Evolutionary conservation across 2,329 filamentous ascomycete genomes (phyloP), one percentile per base, ranked within the genome.

Genomic region (Microascus cirrosus): DNA sequence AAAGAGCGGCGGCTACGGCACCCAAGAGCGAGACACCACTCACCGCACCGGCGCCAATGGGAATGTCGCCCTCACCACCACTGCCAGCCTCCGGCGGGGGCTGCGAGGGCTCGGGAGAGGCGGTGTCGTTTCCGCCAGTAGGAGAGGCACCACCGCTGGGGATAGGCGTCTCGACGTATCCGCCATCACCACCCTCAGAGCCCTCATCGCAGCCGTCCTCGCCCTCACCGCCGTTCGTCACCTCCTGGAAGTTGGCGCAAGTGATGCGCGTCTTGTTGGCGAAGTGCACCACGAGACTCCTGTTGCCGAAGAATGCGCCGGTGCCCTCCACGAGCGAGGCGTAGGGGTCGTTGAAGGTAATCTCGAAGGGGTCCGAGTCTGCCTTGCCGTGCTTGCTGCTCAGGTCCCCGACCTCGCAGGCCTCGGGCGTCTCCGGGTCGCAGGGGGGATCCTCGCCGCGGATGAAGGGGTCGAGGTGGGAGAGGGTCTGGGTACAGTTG

Each of bases 381-480:
- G 88, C 79, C 60, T 77, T 76, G 61, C 87, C 87, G 65, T 86
- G 75, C 74, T 93, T 93, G 67, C 89, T 89, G 64, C 82, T 81
- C 58, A 91, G 75, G 68, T 93, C 89, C 62, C 89, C 89, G 12
- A 89, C 82, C 71, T 93, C 83, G 74, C 89, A 94, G 11, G 81
- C 84, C 61, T 80, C 70, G 8, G 85, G 85, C 7, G 73, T 66
- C 11, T 67, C 63, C 12, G 71, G 42, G 65, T 90, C 76, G 71
- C 89, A 93, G 5, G 78, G 64, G 4, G 83, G 74, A 1, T 70
- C 71, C 66, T 90, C 82, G 61, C 82, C 83, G 55, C 86, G 84
- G 55, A 76, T 67, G 68, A 78, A 89, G 20, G 89, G 88, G 66
- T 92, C 87, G 13, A 90, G 78, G 66, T 93, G 89, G 2, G 75